Percentiles rank a stretch among this genome's conserved stretches.
Evolutionary conservation across 768 basidiomycete species (phyloP).

Genomic region (Auricularia cornea): DNA sequence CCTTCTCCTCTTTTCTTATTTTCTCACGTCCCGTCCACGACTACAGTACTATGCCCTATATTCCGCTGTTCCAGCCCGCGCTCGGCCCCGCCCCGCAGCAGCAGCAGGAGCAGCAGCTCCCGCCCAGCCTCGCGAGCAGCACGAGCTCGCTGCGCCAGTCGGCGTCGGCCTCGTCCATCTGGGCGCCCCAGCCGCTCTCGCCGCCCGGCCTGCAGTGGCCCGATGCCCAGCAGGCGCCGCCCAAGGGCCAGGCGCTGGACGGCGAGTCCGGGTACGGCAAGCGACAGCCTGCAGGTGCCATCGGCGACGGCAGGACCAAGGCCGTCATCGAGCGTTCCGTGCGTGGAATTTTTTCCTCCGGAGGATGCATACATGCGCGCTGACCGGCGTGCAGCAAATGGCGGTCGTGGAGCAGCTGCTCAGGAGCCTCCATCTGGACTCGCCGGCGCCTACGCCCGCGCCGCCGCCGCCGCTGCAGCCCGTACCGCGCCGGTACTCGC

Average conservation of each 20-base stretch:
- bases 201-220: conserved; percentile 62
- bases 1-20: not conserved
- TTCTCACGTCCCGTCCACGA: not conserved
- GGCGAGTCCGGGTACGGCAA: conserved; percentile 58
- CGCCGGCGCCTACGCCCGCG: conserved; percentile 34
- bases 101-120: not conserved
- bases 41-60: not conserved
- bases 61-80: not conserved
- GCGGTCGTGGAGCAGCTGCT: conserved; percentile 60
- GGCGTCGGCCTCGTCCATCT: conserved; percentile 43
- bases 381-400: conserved; percentile 37
- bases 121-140: not conserved
- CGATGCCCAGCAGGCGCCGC: conserved; percentile 31
- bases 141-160: not conserved
- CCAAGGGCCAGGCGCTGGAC: not conserved
- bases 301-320: conserved; percentile 73
- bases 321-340: conserved; percentile 23
- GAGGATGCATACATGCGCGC: not conserved
- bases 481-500: conserved; percentile 6
- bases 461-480: not conserved
- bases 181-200: conserved; percentile 70
- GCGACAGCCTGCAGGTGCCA: conserved; percentile 46
- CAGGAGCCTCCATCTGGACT: conserved; percentile 70
- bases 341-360: conserved; percentile 6
- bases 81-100: not conserved